Percentiles rank a stretch among this genome's conserved stretches.
These are phyloP conservation scores for Lunularia cruciata DNA, from an alignment of 225 moss, liverwort and hornwort species.

Conservation along the genomic window DNA sequence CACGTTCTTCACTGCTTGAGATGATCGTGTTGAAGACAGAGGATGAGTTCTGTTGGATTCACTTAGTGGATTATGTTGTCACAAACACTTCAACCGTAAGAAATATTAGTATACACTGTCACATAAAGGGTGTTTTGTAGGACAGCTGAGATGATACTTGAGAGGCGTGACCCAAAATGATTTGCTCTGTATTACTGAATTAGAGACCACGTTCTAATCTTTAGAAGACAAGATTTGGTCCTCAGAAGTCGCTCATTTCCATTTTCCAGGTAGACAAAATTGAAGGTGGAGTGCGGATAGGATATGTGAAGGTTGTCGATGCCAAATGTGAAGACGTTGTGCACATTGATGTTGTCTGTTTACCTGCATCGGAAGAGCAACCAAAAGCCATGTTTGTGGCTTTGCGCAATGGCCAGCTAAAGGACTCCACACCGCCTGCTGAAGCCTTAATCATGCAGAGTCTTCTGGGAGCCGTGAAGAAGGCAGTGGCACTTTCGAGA, in stretches of 20 bases:
- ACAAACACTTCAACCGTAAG: too few relatives aligned
- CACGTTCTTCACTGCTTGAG: too few relatives aligned
- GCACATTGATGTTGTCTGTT: constrained; percentile 74
- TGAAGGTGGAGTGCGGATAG: constrained; percentile 86
- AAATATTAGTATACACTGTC: too few relatives aligned
- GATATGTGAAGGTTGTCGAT: constrained; percentile 63
- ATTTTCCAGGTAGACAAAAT: constrained; percentile 79
- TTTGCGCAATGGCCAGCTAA: constrained; percentile 62
- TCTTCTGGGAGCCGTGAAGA: constrained; percentile 72
- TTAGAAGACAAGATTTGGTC: background rate
- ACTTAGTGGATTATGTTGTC: too few relatives aligned
- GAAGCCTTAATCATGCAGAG: constrained; percentile 95
- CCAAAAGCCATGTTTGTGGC: constrained; percentile 81
- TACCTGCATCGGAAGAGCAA: constrained; percentile 40
- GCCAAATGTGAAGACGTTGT: constrained; percentile 75
- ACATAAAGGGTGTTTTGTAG: too few relatives aligned
- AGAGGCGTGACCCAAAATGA: too few relatives aligned
- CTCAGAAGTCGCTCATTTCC: background rate
- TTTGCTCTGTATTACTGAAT: too few relatives aligned
- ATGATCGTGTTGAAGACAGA: too few relatives aligned
- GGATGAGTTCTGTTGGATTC: too few relatives aligned
- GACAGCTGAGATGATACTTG: too few relatives aligned
- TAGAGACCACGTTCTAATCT: too few relatives aligned
- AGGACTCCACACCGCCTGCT: constrained; percentile 73
- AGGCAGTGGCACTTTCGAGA: constrained; percentile 44